These are phyloP conservation scores for Mucor sp. DNA, from an alignment of 371 early-diverging fungal genomes.

Conservation along the genomic window DNA sequence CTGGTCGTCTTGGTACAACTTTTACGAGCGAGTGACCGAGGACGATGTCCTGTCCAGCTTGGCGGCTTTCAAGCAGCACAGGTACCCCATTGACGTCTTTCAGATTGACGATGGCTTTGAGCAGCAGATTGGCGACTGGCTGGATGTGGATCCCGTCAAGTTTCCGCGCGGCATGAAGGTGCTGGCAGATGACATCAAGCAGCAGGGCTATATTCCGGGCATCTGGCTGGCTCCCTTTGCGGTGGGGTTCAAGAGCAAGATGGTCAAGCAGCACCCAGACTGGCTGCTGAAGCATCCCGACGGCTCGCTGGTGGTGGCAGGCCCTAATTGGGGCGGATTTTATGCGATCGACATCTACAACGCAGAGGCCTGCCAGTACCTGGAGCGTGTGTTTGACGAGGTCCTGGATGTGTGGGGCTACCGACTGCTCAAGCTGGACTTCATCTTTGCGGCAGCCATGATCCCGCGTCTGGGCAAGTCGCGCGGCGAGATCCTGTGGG, in stretches of 20 bases:
- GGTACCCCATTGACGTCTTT: constrained; percentile 58
- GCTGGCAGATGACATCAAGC: constrained; percentile 38
- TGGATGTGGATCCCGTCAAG: constrained; percentile 42
- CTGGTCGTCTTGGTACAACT: constrained; percentile 66
- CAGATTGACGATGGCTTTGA: constrained; percentile 67
- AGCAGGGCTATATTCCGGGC: constrained; percentile 48
- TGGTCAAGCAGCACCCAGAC: constrained; percentile 57
- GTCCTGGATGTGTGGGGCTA: constrained; percentile 58
- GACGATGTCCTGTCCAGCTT: constrained; percentile 48
- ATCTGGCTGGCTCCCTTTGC: constrained; percentile 65
- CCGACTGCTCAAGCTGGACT: constrained; percentile 60
- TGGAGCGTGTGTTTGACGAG: constrained; percentile 50
- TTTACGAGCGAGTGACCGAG: constrained; percentile 59
- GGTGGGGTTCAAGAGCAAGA: constrained; percentile 48
- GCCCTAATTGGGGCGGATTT: constrained; percentile 57
- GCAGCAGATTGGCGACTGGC: constrained; percentile 61
- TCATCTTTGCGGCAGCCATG: constrained; percentile 65
- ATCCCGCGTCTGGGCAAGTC: constrained; percentile 56
- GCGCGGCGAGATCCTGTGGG: constrained; percentile 63
- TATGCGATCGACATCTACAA: constrained; percentile 59
- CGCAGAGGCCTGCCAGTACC: constrained; percentile 43
- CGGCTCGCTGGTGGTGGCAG: constrained; percentile 33
- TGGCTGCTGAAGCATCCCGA: constrained; percentile 50
- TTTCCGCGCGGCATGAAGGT: constrained; percentile 56
- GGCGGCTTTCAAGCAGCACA: constrained; percentile 32